These are phyloP conservation scores for Vararia minispora DNA, from an alignment of 768 basidiomycete species.

Conservation along the genomic window DNA sequence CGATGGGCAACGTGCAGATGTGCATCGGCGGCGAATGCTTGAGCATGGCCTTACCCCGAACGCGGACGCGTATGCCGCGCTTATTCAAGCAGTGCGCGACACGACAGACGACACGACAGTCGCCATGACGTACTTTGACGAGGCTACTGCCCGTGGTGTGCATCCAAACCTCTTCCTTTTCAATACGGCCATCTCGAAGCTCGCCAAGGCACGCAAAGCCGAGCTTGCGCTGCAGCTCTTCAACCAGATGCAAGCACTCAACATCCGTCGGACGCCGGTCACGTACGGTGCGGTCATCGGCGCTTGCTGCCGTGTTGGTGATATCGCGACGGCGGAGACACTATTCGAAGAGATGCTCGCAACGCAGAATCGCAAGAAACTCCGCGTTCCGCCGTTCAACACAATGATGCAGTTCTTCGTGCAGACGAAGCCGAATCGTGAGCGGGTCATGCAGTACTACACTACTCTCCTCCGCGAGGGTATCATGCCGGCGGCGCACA, in stretches of 20 bases:
- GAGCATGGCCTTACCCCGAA: constrained; percentile 68
- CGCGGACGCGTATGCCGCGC: constrained; percentile 85
- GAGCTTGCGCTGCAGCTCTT: constrained; percentile 84
- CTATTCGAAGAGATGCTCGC: constrained; percentile 80
- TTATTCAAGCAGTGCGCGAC: constrained; percentile 81
- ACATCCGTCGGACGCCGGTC: constrained; percentile 64
- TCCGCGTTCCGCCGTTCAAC: constrained; percentile 93
- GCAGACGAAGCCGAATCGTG: constrained; percentile 79
- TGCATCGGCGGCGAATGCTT: constrained; percentile 69
- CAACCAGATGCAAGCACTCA: constrained; percentile 65
- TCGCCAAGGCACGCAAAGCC: constrained; percentile 89
- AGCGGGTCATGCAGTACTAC: constrained; percentile 66
- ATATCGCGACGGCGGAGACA: constrained; percentile 66
- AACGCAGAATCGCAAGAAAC: constrained; percentile 66
- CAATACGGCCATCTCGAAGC: constrained; percentile 95
- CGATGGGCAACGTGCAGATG: constrained; percentile 66
- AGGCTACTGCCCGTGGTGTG: constrained; percentile 61
- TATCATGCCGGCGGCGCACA: constrained; percentile 76
- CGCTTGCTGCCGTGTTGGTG: constrained; percentile 90
- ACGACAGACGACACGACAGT: constrained; percentile 93
- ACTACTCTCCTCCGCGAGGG: constrained; percentile 45
- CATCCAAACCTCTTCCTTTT: constrained; percentile 79
- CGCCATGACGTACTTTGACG: constrained; percentile 74
- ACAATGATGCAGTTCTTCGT: constrained; percentile 98
- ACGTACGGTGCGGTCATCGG: constrained; percentile 93